phyloP scores from a whole-genome alignment of 169 alveolate genomes.

The Eimeria necatrix region DNA sequence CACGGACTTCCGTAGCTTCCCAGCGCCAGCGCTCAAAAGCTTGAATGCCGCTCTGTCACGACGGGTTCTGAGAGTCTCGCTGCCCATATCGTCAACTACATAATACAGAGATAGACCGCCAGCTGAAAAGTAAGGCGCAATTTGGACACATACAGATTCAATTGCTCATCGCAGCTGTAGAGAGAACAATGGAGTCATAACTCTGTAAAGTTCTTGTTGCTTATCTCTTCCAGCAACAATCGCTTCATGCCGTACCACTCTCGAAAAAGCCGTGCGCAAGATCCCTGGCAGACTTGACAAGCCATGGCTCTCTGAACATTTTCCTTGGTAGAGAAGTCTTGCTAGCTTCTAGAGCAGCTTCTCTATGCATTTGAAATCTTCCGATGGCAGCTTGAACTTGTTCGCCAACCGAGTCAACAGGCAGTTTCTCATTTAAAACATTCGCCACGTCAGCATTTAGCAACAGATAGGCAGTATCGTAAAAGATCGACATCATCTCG shows the following conservation, averaged over 20 bases:
- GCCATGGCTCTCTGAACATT: slow-evolving; percentile 77
- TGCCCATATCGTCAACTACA: slow-evolving; percentile 17
- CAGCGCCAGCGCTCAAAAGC: background rate
- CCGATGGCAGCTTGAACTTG: slow-evolving; percentile 42
- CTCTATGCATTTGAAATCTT: slow-evolving; percentile 35
- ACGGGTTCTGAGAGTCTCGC: background rate
- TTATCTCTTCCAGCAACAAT: too few relatives aligned
- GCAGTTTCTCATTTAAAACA: slow-evolving; percentile 44
- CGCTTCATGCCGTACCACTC: slow-evolving; percentile 37
- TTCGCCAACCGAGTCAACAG: slow-evolving; percentile 47
- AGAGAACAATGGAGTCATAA: too few relatives aligned
- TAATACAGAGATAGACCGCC: slow-evolving; percentile 41
- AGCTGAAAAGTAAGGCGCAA: slow-evolving; percentile 19
- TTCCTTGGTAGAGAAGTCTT: slow-evolving; percentile 60
- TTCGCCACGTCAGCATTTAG: slow-evolving; percentile 70
- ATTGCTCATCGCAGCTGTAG: too few relatives aligned
- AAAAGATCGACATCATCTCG: slow-evolving; percentile 76
- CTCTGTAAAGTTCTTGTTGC: too few relatives aligned
- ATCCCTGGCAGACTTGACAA: background rate
- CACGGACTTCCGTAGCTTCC: background rate
- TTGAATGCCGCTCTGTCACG: slow-evolving; percentile 57
- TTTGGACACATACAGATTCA: background rate
- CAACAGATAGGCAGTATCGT: slow-evolving; percentile 64
- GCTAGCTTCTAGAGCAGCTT: slow-evolving; percentile 8
- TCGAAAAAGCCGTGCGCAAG: slow-evolving; percentile 77